Base-by-base conservation (phyloP, 108 stramenopile genomes). In the Schizochytrium sp. region DNA sequence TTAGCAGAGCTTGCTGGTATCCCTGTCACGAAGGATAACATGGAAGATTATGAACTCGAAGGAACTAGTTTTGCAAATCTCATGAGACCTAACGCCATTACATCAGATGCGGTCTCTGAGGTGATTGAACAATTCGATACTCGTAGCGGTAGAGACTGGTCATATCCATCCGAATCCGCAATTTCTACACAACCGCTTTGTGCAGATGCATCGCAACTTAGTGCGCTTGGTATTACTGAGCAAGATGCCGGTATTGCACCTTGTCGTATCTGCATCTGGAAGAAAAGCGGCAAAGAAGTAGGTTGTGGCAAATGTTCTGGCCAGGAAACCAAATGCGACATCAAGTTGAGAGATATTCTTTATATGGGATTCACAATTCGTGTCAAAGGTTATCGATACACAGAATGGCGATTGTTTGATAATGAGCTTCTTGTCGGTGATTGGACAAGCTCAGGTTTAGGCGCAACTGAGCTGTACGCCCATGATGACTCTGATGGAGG, bases 321-420 rank as follows among this genome's bases (percentile, higher is more conserved):
- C 13, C 50, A 83, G 50, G 76, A 83, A n/a, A 55, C 50, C 76
- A 55, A 49, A n/a, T 83, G 76, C 47, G 7, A 1, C 0, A 42
- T 55, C 10, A 17, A n/a, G 8, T 38, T 83, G 19, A 17, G 76
- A 7, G 28, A 7, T 5, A 49, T 55, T 69, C 64, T 44, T 15
- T 83, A 47, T 2, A 83, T 83, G 76, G 76, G 76, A 10, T 83
- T 38, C 28, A 55, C 76, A n/a, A 55, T 83, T 47, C 47, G 53
- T 38, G 55, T 55, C 76, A 83, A 42, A 2, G 76, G 53, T 1
- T 83, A 10, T 38, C 49, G 76, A 53, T 83, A 83, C 76, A 55
- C 76, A 5, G 76, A 83, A 53, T 83, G 76, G 76, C 76, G 76
- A 17, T 5, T 5, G 28, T 83, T 49, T 10, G 76, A 55, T n/a